Percentiles rank a stretch among this genome's conserved stretches.
phyloP scores from a whole-genome alignment of 371 early-diverging fungal genomes.

The Mucor sp. region DNA sequence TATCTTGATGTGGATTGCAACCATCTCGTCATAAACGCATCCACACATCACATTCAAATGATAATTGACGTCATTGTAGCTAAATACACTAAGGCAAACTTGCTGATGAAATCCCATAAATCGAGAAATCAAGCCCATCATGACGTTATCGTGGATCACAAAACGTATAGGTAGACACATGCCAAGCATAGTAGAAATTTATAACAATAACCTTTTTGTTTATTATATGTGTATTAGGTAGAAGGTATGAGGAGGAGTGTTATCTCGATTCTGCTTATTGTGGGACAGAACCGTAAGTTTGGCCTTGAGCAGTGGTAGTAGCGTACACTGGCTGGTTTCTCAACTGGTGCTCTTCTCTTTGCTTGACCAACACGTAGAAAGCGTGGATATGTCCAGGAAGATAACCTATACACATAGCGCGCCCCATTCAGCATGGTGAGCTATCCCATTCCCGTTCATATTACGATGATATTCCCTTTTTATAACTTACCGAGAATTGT shows the following conservation, averaged over 20 bases:
- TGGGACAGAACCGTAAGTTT: constrained; percentile 6
- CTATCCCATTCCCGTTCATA: not conserved
- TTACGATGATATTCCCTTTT: too few relatives aligned
- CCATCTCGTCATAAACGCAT: not conserved
- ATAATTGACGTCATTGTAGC: not conserved
- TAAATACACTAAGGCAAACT: not conserved
- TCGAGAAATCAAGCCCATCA: not conserved
- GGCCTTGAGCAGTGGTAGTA: not conserved
- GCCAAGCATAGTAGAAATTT: not conserved
- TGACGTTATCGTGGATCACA: not conserved
- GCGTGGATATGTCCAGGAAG: constrained; percentile 47
- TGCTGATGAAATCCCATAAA: not conserved
- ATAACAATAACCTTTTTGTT: not conserved
- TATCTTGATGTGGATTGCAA: not conserved
- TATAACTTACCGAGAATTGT: not conserved
- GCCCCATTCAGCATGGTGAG: not conserved
- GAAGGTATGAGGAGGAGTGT: not conserved
- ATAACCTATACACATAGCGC: constrained; percentile 34
- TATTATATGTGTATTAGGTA: not conserved
- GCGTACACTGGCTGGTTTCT: not conserved
- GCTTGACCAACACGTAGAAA: constrained; percentile 46
- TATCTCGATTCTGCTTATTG: not conserved
- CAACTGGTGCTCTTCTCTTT: constrained; percentile 26
- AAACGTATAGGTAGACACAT: not conserved
- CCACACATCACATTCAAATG: not conserved